A percentile compares a stretch with the other conserved stretches of the same genome.
phyloP scores from a whole-genome alignment of 2,329 filamentous ascomycete species.

The Colletotrichum gloeosporioides region DNA sequence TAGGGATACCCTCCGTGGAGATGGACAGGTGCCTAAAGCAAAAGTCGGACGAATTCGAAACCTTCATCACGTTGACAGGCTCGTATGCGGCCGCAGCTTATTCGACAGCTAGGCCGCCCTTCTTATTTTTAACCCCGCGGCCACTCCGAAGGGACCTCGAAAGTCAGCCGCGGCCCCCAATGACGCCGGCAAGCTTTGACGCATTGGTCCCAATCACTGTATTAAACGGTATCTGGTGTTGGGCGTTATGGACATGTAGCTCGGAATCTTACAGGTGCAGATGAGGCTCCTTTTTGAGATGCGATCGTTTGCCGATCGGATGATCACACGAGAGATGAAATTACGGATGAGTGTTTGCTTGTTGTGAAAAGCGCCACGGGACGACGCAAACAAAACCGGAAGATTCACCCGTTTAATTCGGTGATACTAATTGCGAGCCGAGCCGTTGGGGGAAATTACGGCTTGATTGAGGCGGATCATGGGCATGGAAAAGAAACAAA shows the following conservation, averaged over 20 bases:
- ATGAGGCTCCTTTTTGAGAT: not conserved
- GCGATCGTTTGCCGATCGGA: not conserved
- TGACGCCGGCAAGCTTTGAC: not conserved
- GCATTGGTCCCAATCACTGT: not conserved
- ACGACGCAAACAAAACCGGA: not conserved
- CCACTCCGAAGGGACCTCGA: not conserved
- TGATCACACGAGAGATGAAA: not conserved
- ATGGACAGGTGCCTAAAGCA: not conserved
- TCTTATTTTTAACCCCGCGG: not conserved
- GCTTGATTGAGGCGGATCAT: not conserved
- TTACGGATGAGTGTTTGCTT: not conserved
- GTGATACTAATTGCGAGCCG: not conserved
- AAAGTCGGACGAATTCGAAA: not conserved
- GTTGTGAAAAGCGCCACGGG: not conserved
- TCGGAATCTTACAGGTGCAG: not conserved
- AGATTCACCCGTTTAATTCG: not conserved
- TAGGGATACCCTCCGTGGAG: not conserved
- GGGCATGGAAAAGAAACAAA: not conserved
- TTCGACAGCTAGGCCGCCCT: not conserved
- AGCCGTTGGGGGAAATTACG: not conserved
- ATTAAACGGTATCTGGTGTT: not conserved
- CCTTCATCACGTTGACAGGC: not conserved
- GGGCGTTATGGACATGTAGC: accelerated
- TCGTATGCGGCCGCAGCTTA: not conserved
- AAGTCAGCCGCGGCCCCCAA: not conserved